Evolutionary conservation across 108 stramenopile species (phyloP), one percentile per base, ranked within the genome.

Genomic region (Discostella pseudostelligera): DNA sequence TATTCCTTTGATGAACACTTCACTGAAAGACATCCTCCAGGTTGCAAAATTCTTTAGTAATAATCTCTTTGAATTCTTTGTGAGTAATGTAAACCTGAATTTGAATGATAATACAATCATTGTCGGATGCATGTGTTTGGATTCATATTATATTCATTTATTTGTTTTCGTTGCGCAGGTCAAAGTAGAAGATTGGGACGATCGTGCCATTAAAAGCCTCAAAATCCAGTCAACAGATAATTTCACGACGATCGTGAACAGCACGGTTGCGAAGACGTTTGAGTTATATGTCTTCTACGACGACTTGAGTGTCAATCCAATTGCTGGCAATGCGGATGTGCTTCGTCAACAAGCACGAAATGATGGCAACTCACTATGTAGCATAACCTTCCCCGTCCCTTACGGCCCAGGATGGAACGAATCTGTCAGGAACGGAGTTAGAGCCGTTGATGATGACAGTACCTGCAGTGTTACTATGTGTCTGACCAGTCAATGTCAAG

Each of bases 31-130:
- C 12, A 45, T 70, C 9, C 19, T 70, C 40, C 19, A 42, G 24
- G 24, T 70, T 55, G 69, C 32, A 2, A 53, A 48, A 22, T 20
- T 62, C 4, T 56, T 70, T 37, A 70, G 46, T 32, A 14, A 50
- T 0, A 45, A 29, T 14, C 60, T 70, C 26, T 70, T 62, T 24
- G 50, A 70, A 21, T 70, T 62, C 36, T 70, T 70, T 56, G 59
- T 59, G 49, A 50, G 49, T 50, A 50, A 14, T 6, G 56, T 19
- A 1, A 13, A 58, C 37, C 5, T n/a, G 19, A 40, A 58, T 58
- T 0, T 43, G 51, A 54, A 3, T 42, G 61, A 26, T 13, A 22
- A n/a, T n/a, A n/a, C n/a, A n/a, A n/a, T n/a, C n/a, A n/a, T n/a
- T n/a, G n/a, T n/a, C n/a, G n/a, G n/a, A 29, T 12, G n/a, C 25